phyloP scores from a whole-genome alignment of 768 basidiomycete species.

The Tephrocybe sp. region DNA sequence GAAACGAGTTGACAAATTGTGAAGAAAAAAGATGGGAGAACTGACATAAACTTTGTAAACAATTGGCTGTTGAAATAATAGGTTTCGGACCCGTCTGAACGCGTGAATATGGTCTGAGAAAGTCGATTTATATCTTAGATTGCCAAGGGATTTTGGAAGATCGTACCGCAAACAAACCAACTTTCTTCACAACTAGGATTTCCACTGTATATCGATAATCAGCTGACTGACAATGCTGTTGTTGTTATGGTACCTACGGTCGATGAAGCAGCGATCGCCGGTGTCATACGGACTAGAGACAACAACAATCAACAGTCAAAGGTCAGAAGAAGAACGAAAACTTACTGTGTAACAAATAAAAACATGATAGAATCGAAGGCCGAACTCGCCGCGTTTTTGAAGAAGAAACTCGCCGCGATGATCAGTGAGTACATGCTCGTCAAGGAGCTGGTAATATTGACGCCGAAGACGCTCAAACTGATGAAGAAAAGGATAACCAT shows the following conservation, averaged over 20 bases:
- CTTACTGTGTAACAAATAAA: slow-evolving; percentile 80
- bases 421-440: slow-evolving; percentile 73
- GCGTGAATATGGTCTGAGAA: slow-evolving; percentile 63
- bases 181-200: slow-evolving; percentile 75
- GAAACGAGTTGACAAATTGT: not conserved
- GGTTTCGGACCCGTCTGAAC: slow-evolving; percentile 73
- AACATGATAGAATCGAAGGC: slow-evolving; percentile 84
- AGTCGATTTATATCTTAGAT: slow-evolving; percentile 2
- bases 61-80: slow-evolving; percentile 83
- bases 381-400: slow-evolving; percentile 70
- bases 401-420: slow-evolving; percentile 78
- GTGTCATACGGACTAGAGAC: slow-evolving; percentile 72
- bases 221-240: not conserved
- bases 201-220: slow-evolving; percentile 42
- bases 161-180: slow-evolving; percentile 79
- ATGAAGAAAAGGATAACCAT: slow-evolving; percentile 70
- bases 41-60: slow-evolving; percentile 73
- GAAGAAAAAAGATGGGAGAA: slow-evolving; percentile 3
- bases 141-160: slow-evolving; percentile 21
- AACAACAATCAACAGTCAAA: not conserved
- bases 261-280: slow-evolving; percentile 80
- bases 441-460: slow-evolving; percentile 62
- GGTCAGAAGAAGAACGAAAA: slow-evolving; percentile 8
- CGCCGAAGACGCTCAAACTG: slow-evolving; percentile 69
- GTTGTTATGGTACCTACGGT: slow-evolving; percentile 34